phyloP scores from a whole-genome alignment of 768 basidiomycete genomes.

The Phaeolepiota aurea region DNA sequence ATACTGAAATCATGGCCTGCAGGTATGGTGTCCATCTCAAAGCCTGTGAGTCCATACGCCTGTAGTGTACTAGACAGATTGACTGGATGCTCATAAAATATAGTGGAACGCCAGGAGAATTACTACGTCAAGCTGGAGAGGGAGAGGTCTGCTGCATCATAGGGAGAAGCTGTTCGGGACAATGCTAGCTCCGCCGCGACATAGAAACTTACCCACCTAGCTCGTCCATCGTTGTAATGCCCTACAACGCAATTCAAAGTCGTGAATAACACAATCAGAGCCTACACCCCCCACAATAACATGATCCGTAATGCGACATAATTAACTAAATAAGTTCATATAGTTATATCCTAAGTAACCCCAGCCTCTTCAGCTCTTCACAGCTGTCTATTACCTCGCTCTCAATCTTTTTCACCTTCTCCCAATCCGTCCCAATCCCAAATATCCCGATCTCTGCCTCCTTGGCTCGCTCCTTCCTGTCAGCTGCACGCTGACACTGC shows the following conservation, averaged over 20 bases:
- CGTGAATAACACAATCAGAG: too few relatives aligned
- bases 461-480: conserved; percentile 60
- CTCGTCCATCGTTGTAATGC: too few relatives aligned
- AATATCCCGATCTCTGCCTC: conserved; percentile 81
- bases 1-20: too few relatives aligned
- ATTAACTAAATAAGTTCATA: neutral
- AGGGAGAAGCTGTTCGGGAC: neutral
- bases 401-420: conserved; percentile 71
- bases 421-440: conserved; percentile 89
- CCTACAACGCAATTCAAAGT: too few relatives aligned
- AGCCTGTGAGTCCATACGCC: conserved; percentile 43
- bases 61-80: too few relatives aligned
- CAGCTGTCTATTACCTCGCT: conserved; percentile 67
- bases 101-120: conserved; percentile 78
- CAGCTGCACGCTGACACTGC: conserved; percentile 63
- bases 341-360: conserved; percentile 28
- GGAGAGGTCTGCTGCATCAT: conserved; percentile 31
- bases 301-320: too few relatives aligned
- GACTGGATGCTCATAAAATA: conserved; percentile 3
- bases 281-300: too few relatives aligned
- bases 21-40: conserved; percentile 85
- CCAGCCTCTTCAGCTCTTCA: conserved; percentile 62
- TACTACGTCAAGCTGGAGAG: conserved; percentile 83
- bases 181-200: too few relatives aligned
- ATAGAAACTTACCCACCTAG: too few relatives aligned